Percentiles rank a stretch among this genome's conserved stretches.
phyloP scores from a whole-genome alignment of 2,329 filamentous ascomycete genomes.

The Verticillium nubilum region DNA sequence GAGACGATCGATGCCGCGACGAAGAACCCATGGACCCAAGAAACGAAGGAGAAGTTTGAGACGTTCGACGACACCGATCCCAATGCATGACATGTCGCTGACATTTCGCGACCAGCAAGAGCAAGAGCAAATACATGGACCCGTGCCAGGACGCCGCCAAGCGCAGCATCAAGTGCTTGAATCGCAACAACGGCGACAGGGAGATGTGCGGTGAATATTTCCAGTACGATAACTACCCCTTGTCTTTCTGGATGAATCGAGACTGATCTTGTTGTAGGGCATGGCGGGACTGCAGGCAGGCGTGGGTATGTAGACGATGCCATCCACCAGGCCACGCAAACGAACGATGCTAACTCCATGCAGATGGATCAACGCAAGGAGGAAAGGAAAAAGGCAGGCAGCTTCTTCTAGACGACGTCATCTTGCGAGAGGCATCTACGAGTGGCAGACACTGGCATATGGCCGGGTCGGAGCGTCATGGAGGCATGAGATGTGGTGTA shows the following conservation, averaged over 20 bases:
- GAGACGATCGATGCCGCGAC: neutral
- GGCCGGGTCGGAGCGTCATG: neutral
- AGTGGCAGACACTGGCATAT: neutral
- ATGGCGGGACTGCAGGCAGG: constrained; percentile 91
- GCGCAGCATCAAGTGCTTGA: constrained; percentile 79
- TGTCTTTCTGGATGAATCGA: neutral
- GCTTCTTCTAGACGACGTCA: constrained; percentile 1
- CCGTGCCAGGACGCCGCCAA: constrained; percentile 91
- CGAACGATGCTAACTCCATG: neutral
- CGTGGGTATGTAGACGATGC: constrained; percentile 61
- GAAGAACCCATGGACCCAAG: constrained; percentile 47
- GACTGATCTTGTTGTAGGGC: constrained; percentile 48
- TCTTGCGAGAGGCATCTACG: neutral
- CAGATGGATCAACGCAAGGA: constrained; percentile 22
- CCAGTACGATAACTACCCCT: constrained; percentile 56
- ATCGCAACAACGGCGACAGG: constrained; percentile 80
- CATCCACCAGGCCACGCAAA: neutral
- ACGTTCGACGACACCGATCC: constrained; percentile 34
- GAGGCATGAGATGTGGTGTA: neutral
- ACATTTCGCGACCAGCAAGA: constrained; percentile 55
- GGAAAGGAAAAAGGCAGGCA: constrained; percentile 17
- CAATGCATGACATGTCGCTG: neutral
- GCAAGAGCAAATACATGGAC: constrained; percentile 84
- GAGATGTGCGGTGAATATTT: constrained; percentile 95
- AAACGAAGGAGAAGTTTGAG: constrained; percentile 60